Base-by-base conservation (phyloP, 225 moss, liverwort and hornwort genomes). In the Straminergon stramineum region DNA sequence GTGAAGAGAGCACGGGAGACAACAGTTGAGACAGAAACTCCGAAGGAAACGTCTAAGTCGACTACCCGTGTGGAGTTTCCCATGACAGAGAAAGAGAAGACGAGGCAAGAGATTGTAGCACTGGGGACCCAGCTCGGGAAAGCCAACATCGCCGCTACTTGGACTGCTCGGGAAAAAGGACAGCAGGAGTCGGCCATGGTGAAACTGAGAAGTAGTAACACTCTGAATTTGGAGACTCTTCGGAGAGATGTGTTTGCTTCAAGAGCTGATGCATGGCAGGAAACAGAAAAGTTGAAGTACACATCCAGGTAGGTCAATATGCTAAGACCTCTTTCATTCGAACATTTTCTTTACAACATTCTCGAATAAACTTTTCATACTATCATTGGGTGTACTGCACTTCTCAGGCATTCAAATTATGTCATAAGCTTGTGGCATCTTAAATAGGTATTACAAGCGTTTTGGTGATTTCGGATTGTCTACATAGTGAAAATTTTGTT, bases 101-200 rank as follows among this genome's bases (percentile, higher is more conserved):
- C 96, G 11, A 92, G 99, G 84, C 96, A 95, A 66, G 99, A 99
- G 88, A 99, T 99, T 90, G 89, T 97, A 75, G 93, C 94, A 5
- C 87, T 99, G 75, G 96, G 99, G 14, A 96, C 95, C 11, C 99
- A 97, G 89, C 90, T 97, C 5, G 99, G 99, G 39, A 99, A 97
- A 87, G 95, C 92, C n/a, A 99, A 91, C 80, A 96, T 99, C 58
- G 95, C 92, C 2, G 92, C 99, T 11, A 95, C 96, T 0, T 99
- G 99, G 99, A 94, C 99, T 61, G 93, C 95, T 3, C 95, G 94
- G 56, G 96, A 94, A 7, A 93, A 92, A 73, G 85, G 91, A 16
- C 31, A 83, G 75, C 52, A 88, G 75, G 94, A 95, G 31, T 89
- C 91, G 34, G 85, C 90, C 37, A 37, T 91, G 7, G 88, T 88